Evolutionary conservation across 345 rosid species (phyloP).

Genomic region (Sapria himalayana): DNA sequence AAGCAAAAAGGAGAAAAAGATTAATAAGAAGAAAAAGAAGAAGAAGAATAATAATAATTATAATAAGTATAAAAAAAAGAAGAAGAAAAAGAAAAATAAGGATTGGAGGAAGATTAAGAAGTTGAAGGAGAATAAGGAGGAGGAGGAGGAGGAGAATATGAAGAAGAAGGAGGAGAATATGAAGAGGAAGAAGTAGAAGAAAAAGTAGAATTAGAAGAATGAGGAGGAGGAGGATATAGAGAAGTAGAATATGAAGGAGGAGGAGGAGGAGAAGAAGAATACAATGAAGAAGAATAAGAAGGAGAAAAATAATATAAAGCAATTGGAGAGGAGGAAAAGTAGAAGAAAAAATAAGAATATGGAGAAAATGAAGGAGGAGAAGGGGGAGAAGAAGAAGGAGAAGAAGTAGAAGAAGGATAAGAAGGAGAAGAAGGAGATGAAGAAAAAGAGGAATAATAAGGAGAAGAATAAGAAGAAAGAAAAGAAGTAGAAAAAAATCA

Average conservation of each 20-base stretch:
- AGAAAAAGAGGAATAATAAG: background rate
- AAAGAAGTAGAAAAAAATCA: background rate
- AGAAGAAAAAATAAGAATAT: background rate
- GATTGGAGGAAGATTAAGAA: background rate
- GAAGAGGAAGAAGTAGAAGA: background rate
- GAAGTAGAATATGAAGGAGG: background rate
- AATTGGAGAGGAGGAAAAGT: background rate
- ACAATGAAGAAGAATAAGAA: background rate
- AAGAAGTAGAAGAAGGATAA: background rate
- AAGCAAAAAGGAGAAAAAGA: background rate
- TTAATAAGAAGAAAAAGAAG: background rate
- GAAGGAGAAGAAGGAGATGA: background rate
- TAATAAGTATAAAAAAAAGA: background rate
- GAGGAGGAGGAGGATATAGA: background rate
- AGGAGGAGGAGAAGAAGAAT: background rate
- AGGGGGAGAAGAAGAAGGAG: background rate
- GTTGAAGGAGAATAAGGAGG: background rate
- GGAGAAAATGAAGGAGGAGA: background rate
- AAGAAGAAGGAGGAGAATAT: background rate
- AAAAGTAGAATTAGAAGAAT: background rate
- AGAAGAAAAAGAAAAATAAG: background rate
- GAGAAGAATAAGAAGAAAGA: background rate
- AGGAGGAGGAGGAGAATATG: background rate
- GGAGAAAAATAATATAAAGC: background rate
- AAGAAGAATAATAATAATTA: background rate